Conservation (phyloP, 1,284 basidiomycete species). For the Porodaedalea pini region DNA sequence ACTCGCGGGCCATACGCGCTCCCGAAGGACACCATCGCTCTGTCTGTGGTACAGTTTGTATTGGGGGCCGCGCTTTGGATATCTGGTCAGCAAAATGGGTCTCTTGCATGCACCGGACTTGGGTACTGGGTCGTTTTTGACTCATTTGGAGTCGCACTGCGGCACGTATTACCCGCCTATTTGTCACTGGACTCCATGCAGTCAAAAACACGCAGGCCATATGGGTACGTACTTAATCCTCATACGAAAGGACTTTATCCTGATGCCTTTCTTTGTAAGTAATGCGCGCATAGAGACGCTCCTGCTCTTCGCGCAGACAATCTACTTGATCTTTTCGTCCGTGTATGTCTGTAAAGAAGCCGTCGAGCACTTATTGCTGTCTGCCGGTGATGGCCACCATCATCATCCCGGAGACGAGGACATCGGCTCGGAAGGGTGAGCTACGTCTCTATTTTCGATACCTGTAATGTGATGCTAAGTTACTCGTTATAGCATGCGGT, state of each 20-base stretch:
- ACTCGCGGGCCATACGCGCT: neutral
- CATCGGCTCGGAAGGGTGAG: conserved; percentile 40
- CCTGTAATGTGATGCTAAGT: neutral
- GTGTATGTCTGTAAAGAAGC: conserved; percentile 95
- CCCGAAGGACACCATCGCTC: conserved; percentile 5
- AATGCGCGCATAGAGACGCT: conserved; percentile 74
- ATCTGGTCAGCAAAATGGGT: conserved; percentile 86
- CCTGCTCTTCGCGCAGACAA: conserved; percentile 80
- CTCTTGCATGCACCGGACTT: conserved; percentile 82
- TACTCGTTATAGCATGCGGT: conserved; percentile 50
- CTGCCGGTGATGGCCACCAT: conserved; percentile 60
- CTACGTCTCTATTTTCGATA: neutral
- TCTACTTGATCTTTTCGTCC: conserved; percentile 87
- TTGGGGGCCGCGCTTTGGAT: conserved; percentile 82
- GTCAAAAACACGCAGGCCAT: conserved; percentile 45
- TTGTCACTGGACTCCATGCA: conserved; percentile 29
- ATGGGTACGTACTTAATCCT: conserved; percentile 55
- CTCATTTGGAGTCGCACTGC: conserved; percentile 69
- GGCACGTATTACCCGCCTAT: conserved; percentile 48
- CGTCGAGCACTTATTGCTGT: conserved; percentile 76
- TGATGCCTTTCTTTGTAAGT: conserved; percentile 38
- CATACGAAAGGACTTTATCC: neutral
- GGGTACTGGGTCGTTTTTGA: conserved; percentile 98
- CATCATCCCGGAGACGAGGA: conserved; percentile 53
- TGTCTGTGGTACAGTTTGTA: conserved; percentile 45